Evolutionary conservation across 139 green algal genomes (phyloP), one percentile per base, ranked within the genome.

Genomic region (Yamagishiella unicocca): DNA sequence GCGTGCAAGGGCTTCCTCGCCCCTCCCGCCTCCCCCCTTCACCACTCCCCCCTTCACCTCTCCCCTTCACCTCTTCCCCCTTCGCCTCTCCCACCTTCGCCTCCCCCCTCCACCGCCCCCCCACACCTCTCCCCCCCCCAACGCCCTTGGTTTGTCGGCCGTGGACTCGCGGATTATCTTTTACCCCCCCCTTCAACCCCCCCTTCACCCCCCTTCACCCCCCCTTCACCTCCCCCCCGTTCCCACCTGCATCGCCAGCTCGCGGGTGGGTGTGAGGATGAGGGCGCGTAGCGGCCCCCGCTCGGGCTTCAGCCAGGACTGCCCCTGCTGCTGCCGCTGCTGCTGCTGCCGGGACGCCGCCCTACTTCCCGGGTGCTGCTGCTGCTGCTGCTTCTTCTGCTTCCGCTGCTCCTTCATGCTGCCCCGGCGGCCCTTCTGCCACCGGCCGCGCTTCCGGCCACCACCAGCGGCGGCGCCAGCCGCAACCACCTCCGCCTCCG

Each of bases 201-300:
- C n/a, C n/a, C n/a, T n/a, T n/a, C n/a, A n/a, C n/a, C n/a, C n/a
- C n/a, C n/a, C n/a, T n/a, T n/a, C n/a, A n/a, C n/a, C n/a, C n/a
- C n/a, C n/a, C n/a, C n/a, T n/a, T n/a, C n/a, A 76, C 95, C 90
- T 31, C 92, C 70, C 46, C 53, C 43, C 70, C n/a, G 5, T 8
- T n/a, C 79, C 85, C 78, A 98, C 95, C 94, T 99, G 97, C 75
- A 99, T 67, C 4, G 97, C 97, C 64, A 99, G 93, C 93, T 99
- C 98, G 6, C 98, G 92, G 4, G 98, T 99, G 27, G 98, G 98
- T 1, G 93, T 89, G 31, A 99, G 76, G 74, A 99, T 94, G 4
- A 99, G 95, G 14, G 97, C 98, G 1, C 95, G 92, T 88, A 99
- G 93, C 43, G 80, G 80, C 25, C 80, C 80, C n/a, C 43, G 64